Conservation (phyloP, 2,329 filamentous ascomycete genomes). For the Sporothrix dimorphospora region DNA sequence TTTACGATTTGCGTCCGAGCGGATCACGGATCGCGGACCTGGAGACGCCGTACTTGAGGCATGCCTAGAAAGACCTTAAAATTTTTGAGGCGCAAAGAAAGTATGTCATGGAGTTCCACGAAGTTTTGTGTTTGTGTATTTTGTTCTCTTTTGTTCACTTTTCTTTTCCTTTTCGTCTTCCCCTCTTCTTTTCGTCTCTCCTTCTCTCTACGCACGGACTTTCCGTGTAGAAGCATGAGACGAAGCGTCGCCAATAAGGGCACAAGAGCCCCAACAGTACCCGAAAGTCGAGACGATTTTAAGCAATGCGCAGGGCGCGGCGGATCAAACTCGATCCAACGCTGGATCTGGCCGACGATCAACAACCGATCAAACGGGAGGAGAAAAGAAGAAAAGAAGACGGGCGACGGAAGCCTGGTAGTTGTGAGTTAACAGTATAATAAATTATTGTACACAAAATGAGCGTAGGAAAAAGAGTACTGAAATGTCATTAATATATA, state of each 20-base stretch:
- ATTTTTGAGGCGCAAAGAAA: not conserved
- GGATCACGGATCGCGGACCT: slow-evolving; percentile 8
- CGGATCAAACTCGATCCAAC: slow-evolving; percentile 23
- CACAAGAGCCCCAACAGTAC: not conserved
- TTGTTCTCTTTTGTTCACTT: not conserved
- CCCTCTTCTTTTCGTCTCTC: not conserved
- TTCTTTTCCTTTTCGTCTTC: not conserved
- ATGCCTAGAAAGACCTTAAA: not conserved
- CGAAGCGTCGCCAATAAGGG: not conserved
- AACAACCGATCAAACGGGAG: slow-evolving; percentile 25
- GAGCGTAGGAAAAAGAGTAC: not conserved
- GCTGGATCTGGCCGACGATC: slow-evolving; percentile 22
- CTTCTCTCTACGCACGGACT: not conserved
- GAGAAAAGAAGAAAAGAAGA: not conserved
- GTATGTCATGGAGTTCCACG: not conserved
- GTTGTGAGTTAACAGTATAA: not conserved
- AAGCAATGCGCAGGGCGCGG: slow-evolving; percentile 17
- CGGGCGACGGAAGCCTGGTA: not conserved
- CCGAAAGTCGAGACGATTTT: slow-evolving; percentile 18
- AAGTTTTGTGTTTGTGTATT: not conserved
- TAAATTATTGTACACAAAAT: not conserved
- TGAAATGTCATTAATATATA: not conserved
- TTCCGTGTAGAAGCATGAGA: not conserved
- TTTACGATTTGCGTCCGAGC: slow-evolving; percentile 12
- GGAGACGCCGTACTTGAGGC: not conserved